Base-by-base conservation (phyloP, 2,329 filamentous ascomycete species). In the Fusarium sp. region DNA sequence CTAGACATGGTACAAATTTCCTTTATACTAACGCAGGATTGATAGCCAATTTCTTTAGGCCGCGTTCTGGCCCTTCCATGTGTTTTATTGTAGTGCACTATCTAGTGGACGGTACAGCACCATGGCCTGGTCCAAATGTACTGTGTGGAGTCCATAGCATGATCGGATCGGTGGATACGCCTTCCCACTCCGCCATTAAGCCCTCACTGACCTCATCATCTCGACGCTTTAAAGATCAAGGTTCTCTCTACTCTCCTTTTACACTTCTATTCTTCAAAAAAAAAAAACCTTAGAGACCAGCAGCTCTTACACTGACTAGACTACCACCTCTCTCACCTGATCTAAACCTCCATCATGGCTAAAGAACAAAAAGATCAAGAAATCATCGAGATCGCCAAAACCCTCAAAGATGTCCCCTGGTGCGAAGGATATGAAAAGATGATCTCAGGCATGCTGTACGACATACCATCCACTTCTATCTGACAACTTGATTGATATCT, bases 371-470 rank as follows among this genome's bases (percentile, higher is more conserved):
- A 66, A 14, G 66, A 72, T 30, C 23, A 32, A 7, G 70, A 72
- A 46, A 40, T 74, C 10, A 71, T 74, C 11, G 70, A 73, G 47
- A 23, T 75, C 37, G 73, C 73, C 47, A 75, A 68, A 46, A 42
- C 51, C 14, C 57, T 73, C 16, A 53, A 63, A 9, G 55, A 42
- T 8, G 71, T 58, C 1, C 73, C 73, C 1, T 74, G 73, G 71
- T 74, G 73, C 7, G 73, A 74, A 1, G 69, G 75, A 21, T 75
- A 75, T 5, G 73, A 75, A 20, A 71, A 69, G 47, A 74, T 74
- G 74, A 72, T 74, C n/a, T 74, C 74, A 5, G 74, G 74, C 20
- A 76, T 73, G 74, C 63, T 73, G 72, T 74, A 49, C 23, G 69
- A 1, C 2, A 13, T 3, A 4, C 6, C 3, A 18, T 13, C 4